These are phyloP conservation scores for Tulasnella sp. DNA, from an alignment of 768 basidiomycete genomes.

Conservation along the genomic window DNA sequence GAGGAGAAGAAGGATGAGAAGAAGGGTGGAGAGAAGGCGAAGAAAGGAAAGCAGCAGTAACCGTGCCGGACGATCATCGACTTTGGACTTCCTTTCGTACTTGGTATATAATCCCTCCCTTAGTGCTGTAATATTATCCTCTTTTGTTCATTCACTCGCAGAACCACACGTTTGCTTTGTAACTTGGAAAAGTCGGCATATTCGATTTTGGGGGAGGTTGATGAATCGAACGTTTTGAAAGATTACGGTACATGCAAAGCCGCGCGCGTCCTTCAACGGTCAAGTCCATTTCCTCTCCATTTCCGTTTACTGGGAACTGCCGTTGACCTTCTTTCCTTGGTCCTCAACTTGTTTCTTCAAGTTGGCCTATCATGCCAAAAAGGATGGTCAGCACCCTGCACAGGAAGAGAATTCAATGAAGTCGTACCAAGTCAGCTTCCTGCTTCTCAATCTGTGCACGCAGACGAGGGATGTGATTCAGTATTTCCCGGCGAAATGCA, in stretches of 20 bases:
- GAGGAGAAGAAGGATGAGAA: constrained; percentile 2
- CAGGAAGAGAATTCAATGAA: no score
- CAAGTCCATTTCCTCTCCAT: no score
- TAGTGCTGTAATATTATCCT: background rate
- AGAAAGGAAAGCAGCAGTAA: background rate
- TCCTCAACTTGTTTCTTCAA: no score
- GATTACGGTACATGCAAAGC: background rate
- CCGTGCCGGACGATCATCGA: background rate
- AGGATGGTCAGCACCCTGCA: no score
- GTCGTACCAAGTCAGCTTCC: no score
- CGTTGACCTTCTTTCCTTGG: no score
- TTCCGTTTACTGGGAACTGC: no score
- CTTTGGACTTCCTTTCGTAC: background rate
- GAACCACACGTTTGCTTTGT: background rate
- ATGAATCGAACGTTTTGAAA: background rate
- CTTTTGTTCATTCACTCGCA: background rate
- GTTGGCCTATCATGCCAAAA: no score
- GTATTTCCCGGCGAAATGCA: no score
- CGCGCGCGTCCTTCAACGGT: no score
- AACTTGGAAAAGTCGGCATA: background rate
- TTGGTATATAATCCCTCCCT: background rate
- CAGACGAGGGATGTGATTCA: no score
- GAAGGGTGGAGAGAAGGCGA: background rate
- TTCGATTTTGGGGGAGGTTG: background rate
- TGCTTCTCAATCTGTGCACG: no score